These are phyloP conservation scores for Microascus cirrosus DNA, from an alignment of 2,329 filamentous ascomycete genomes.

Conservation along the genomic window DNA sequence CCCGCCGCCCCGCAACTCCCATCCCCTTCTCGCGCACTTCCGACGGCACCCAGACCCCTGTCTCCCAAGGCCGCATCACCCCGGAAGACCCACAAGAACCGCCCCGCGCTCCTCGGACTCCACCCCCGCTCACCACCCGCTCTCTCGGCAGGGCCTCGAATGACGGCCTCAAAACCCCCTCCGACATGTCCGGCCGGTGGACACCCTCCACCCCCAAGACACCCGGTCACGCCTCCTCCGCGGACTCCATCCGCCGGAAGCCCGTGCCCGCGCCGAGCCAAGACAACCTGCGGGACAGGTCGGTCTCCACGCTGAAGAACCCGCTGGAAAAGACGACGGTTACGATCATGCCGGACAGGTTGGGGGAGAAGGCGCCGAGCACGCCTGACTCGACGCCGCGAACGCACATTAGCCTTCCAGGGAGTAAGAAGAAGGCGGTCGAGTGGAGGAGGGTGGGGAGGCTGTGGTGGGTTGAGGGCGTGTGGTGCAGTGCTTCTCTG, in stretches of 20 bases:
- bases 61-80: not conserved
- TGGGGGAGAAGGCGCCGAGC: constrained; percentile 1
- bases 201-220: constrained; percentile 1
- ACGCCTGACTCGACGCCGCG: constrained; percentile 1
- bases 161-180: not conserved
- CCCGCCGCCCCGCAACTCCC: not conserved
- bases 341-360: constrained; percentile 2
- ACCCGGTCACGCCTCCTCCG: not conserved
- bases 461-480: constrained; percentile 1
- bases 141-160: not conserved
- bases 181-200: not conserved
- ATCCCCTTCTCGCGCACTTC: not conserved
- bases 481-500: constrained; percentile 1
- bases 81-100: not conserved
- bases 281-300: not conserved
- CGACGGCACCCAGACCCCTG: not conserved
- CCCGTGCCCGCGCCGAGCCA: constrained; percentile 2
- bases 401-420: constrained; percentile 1
- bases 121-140: not conserved
- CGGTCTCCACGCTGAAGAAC: not conserved
- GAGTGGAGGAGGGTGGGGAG: not conserved
- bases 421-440: not conserved
- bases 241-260: constrained; percentile 4
- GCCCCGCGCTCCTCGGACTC: not conserved
- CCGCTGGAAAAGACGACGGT: constrained; percentile 5